Evolutionary conservation across 2,329 filamentous ascomycete species (phyloP).

Genomic region (Trichothecium roseum): DNA sequence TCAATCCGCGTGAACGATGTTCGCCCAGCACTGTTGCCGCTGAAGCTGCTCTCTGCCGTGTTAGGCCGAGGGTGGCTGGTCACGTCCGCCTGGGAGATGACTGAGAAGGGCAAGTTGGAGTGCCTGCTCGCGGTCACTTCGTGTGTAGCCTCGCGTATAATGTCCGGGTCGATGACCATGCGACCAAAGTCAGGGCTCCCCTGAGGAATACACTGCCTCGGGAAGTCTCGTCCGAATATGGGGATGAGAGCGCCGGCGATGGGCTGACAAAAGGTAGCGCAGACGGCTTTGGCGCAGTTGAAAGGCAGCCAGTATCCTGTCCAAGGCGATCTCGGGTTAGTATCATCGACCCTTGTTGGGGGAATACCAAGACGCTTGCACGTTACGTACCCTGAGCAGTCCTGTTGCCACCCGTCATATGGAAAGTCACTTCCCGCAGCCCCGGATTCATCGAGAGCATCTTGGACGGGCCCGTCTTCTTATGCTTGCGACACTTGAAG

Average conservation of each 20-base stretch:
- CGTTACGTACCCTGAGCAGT: slow-evolving; percentile 5
- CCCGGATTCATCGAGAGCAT: slow-evolving; percentile 7
- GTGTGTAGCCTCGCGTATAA: slow-evolving; percentile 40
- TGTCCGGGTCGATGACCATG: slow-evolving; percentile 53
- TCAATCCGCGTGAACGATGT: too few species aligned
- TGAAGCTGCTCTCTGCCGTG: too few species aligned
- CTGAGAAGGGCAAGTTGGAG: not conserved
- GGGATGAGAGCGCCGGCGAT: slow-evolving; percentile 83
- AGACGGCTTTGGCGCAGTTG: slow-evolving; percentile 73
- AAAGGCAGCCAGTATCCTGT: slow-evolving; percentile 96
- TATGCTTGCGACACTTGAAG: slow-evolving; percentile 81
- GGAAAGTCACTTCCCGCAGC: slow-evolving; percentile 5
- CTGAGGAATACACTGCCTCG: slow-evolving; percentile 56
- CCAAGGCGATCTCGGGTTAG: slow-evolving; percentile 7
- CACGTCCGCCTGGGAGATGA: too few species aligned
- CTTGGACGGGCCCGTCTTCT: slow-evolving; percentile 31
- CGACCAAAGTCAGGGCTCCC: slow-evolving; percentile 52
- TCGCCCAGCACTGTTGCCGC: too few species aligned
- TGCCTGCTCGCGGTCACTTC: slow-evolving; percentile 3
- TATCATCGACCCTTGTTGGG: not conserved
- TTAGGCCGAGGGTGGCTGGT: too few species aligned
- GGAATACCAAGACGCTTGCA: not conserved
- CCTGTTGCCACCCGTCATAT: slow-evolving; percentile 8
- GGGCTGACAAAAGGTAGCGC: slow-evolving; percentile 76
- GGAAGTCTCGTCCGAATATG: slow-evolving; percentile 78